These are phyloP conservation scores for Fusarium duplospermum DNA, from an alignment of 2,329 filamentous ascomycete genomes.

Conservation along the genomic window DNA sequence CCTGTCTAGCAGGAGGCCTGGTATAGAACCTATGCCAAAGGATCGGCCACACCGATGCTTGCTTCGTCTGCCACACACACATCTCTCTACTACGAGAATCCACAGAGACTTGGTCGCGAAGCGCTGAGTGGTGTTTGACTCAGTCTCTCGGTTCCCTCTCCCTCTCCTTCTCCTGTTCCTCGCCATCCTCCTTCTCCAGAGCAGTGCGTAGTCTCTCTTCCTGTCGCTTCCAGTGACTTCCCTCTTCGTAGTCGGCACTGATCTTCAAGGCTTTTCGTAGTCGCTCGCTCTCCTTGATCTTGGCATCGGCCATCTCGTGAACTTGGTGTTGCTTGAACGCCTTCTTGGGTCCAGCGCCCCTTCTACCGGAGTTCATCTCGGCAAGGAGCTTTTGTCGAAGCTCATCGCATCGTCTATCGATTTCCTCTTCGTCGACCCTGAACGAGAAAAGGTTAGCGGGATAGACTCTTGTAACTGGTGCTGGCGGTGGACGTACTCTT, in stretches of 20 bases:
- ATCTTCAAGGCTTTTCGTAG: conserved; percentile 89
- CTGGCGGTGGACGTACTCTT: conserved; percentile 66
- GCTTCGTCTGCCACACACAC: background rate
- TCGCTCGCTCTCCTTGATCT: conserved; percentile 94
- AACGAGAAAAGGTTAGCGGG: conserved; percentile 13
- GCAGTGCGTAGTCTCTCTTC: conserved; percentile 72
- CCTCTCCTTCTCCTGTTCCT: conserved; percentile 54
- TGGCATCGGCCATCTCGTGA: conserved; percentile 94
- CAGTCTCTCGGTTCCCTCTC: conserved; percentile 38
- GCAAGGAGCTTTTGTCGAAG: conserved; percentile 55
- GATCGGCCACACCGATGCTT: background rate
- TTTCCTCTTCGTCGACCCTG: conserved; percentile 88
- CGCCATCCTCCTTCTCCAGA: conserved; percentile 55
- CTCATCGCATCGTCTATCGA: conserved; percentile 72
- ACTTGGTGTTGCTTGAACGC: conserved; percentile 92
- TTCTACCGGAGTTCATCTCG: conserved; percentile 51
- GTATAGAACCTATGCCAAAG: background rate
- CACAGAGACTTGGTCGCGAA: background rate
- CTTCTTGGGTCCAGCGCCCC: conserved; percentile 51
- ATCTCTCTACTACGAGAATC: background rate
- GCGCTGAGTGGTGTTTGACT: background rate
- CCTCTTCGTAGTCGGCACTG: conserved; percentile 85
- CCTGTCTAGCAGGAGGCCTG: background rate
- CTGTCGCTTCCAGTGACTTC: conserved; percentile 85
- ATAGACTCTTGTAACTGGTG: background rate